phyloP scores from a whole-genome alignment of 2,329 filamentous ascomycete genomes.

The Tolypocladium ovalisporum region DNA sequence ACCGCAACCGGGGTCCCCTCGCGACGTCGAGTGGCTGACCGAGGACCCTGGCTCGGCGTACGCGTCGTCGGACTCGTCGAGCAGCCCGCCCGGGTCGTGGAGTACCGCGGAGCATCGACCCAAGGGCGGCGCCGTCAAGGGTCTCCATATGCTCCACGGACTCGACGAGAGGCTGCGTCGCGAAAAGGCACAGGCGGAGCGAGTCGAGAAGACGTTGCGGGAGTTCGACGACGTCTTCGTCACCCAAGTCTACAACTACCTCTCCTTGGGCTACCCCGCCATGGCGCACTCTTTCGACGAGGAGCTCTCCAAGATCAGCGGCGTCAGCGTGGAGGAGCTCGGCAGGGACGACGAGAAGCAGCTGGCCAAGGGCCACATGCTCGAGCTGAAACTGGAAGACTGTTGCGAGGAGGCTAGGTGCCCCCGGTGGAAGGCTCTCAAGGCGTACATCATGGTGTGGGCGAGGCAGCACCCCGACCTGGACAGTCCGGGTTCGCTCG shows the following conservation, averaged over 20 bases:
- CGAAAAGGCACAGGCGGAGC: slow-evolving; percentile 38
- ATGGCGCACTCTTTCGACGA: slow-evolving; percentile 74
- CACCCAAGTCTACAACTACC: slow-evolving; percentile 94
- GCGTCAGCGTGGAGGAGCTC: slow-evolving; percentile 58
- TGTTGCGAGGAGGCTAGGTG: slow-evolving; percentile 40
- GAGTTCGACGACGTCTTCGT: slow-evolving; percentile 81
- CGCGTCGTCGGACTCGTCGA: slow-evolving; percentile 12
- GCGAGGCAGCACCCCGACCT: slow-evolving; percentile 74
- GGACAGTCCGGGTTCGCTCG: slow-evolving; percentile 44
- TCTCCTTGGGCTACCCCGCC: slow-evolving; percentile 84
- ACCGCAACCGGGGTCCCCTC: slow-evolving; percentile 29
- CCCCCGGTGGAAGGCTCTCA: slow-evolving; percentile 72
- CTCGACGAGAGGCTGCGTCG: slow-evolving; percentile 38
- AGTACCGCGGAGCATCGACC: slow-evolving; percentile 14
- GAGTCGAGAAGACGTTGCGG: slow-evolving; percentile 39
- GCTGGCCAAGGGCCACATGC: slow-evolving; percentile 63
- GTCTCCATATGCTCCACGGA: slow-evolving; percentile 37
- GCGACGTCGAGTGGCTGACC: slow-evolving; percentile 29
- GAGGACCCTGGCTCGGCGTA: slow-evolving; percentile 26
- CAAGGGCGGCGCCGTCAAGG: slow-evolving; percentile 25
- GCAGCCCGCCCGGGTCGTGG: slow-evolving; percentile 5
- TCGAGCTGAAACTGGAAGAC: slow-evolving; percentile 36
- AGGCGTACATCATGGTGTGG: slow-evolving; percentile 81
- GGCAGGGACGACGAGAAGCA: slow-evolving; percentile 55
- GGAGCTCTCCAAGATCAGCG: slow-evolving; percentile 73